A percentile compares a stretch with the other conserved stretches of the same genome.
phyloP scores from a whole-genome alignment of 441 rosid genomes.

The Arabidopsis hybrid region DNA sequence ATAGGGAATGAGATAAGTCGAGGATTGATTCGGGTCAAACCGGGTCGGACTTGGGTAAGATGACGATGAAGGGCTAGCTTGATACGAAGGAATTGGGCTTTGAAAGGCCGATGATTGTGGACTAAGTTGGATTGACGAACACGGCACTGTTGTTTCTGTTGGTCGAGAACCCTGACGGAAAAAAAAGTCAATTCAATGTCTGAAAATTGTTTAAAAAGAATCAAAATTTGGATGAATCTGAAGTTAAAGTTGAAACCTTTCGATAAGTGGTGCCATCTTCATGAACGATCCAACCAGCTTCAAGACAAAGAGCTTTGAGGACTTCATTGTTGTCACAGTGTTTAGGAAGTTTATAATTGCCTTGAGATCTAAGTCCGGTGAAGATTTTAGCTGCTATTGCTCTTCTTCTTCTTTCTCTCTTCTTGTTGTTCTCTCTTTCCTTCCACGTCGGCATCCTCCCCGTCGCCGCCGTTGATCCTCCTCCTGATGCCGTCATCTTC shows the following conservation, averaged over 20 bases:
- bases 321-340: conserved; percentile 80
- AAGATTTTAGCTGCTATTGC: conserved; percentile 78
- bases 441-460: conserved; percentile 71
- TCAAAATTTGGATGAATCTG: background rate
- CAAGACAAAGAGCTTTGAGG: conserved; percentile 67
- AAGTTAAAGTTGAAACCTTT: conserved; percentile 42
- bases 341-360: conserved; percentile 67
- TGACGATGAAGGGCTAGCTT: conserved; percentile 65
- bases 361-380: conserved; percentile 69
- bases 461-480: conserved; percentile 39
- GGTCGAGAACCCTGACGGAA: conserved; percentile 73
- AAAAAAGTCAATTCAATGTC: background rate
- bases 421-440: conserved; percentile 75
- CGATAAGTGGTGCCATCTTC: conserved; percentile 78
- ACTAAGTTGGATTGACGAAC: conserved; percentile 81
- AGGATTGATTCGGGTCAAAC: conserved; percentile 47
- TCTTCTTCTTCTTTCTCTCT: conserved; percentile 67
- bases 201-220: background rate
- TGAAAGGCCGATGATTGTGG: conserved; percentile 83
- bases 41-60: conserved; percentile 71
- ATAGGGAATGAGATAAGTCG: conserved; percentile 60
- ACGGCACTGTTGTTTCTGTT: conserved; percentile 60
- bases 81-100: conserved; percentile 74
- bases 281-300: conserved; percentile 75
- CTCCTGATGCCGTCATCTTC: conserved; percentile 33